phyloP scores from a whole-genome alignment of 306 rosid genomes.

The Rubus idaeus region DNA sequence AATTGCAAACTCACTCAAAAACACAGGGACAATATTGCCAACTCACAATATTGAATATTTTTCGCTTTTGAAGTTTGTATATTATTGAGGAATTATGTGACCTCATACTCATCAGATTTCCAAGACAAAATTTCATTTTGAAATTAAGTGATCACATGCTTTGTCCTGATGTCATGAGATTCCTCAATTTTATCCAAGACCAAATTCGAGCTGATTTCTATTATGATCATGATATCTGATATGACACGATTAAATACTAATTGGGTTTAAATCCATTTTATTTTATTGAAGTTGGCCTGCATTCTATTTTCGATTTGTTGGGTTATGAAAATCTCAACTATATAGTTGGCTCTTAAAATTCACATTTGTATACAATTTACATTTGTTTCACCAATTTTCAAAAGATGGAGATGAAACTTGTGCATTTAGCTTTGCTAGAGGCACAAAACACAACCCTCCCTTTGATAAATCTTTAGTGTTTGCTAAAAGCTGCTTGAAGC shows the following conservation, averaged over 20 bases:
- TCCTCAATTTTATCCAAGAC: not conserved
- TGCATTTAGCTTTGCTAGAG: not conserved
- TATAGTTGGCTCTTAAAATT: too few species aligned
- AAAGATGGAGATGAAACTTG: not conserved
- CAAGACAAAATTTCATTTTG: too few species aligned
- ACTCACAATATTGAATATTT: too few species aligned
- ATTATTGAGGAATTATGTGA: not conserved
- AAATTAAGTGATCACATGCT: too few species aligned
- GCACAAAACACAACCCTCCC: too few species aligned
- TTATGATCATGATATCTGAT: not conserved
- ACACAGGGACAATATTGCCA: too few species aligned
- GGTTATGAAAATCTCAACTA: too few species aligned
- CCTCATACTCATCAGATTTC: not conserved
- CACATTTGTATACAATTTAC: constrained; percentile 13
- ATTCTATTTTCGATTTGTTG: not conserved
- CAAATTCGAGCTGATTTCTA: not conserved
- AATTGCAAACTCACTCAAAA: too few species aligned
- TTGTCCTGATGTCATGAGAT: not conserved
- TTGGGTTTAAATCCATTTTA: not conserved
- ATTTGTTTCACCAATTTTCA: not conserved
- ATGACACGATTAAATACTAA: not conserved
- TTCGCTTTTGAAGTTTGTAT: not conserved
- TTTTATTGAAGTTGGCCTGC: not conserved
- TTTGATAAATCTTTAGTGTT: constrained; percentile 19
- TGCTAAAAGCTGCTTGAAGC: constrained; percentile 48